Conservation (phyloP, 257 asterid genomes). For the Nicotiana knightiana region DNA sequence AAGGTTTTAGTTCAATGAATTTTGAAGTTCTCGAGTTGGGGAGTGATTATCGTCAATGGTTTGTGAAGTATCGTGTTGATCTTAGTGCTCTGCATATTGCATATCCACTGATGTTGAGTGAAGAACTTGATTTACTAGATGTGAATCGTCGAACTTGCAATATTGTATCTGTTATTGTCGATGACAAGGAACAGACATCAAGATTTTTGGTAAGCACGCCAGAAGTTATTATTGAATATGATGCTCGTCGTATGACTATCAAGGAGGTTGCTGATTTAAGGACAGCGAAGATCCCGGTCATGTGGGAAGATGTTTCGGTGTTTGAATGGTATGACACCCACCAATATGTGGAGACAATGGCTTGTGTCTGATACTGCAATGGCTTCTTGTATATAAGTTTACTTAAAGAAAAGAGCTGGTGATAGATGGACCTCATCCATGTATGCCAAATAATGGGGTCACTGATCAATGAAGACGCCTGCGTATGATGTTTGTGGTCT, state of each 20-base stretch:
- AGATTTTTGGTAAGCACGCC: neutral
- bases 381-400: neutral
- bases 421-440: neutral
- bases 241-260: neutral
- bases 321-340: constrained; percentile 5
- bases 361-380: neutral
- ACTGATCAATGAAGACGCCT: neutral
- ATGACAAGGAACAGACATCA: neutral
- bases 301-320: neutral
- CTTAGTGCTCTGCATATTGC: neutral
- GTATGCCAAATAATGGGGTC: neutral
- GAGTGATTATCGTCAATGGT: constrained; percentile 5
- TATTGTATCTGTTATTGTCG: neutral
- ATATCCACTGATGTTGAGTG: neutral
- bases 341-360: neutral
- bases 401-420: neutral
- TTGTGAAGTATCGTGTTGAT: constrained; percentile 3
- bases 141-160: neutral
- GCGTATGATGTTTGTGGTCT: neutral
- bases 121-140: neutral
- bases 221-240: constrained; percentile 5
- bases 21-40: constrained; percentile 12
- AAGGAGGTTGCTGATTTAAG: neutral
- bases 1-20: neutral
- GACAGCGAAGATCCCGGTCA: neutral